A percentile compares a stretch with the other conserved stretches of the same genome.
phyloP scores from a whole-genome alignment of 805 yeast species.

The Pichia cephalocereana region DNA sequence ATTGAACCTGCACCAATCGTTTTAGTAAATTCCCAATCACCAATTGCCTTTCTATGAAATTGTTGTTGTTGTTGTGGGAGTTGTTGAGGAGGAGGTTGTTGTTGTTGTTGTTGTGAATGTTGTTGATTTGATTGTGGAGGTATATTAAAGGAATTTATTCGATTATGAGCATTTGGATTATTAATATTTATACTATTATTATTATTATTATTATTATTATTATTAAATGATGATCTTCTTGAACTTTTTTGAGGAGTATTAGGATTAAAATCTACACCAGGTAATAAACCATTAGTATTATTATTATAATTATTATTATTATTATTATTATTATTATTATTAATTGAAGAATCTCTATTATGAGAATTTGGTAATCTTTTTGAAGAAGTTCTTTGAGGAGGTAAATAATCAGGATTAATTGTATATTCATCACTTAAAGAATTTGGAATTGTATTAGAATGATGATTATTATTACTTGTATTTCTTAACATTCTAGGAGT shows the following conservation, averaged over 20 bases:
- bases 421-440: slow-evolving; percentile 19
- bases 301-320: neutral
- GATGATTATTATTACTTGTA: no score
- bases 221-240: slow-evolving; percentile 1
- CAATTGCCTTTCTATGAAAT: slow-evolving; percentile 80
- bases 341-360: slow-evolving; percentile 8
- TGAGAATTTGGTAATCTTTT: slow-evolving; percentile 14
- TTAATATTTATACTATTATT: neutral
- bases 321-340: slow-evolving; percentile 7
- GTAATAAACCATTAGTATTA: slow-evolving; percentile 10
- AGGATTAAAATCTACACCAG: slow-evolving; percentile 20
- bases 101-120: slow-evolving; percentile 2
- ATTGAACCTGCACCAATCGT: slow-evolving; percentile 98
- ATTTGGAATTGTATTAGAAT: slow-evolving; percentile 20
- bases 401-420: slow-evolving; percentile 14
- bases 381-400: slow-evolving; percentile 14
- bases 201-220: neutral
- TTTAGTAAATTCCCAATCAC: slow-evolving; percentile 93
- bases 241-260: neutral
- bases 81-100: slow-evolving; percentile 6
- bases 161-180: slow-evolving; percentile 2
- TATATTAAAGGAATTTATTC: no score
- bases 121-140: neutral
- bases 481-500: slow-evolving; percentile 64
- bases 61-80: slow-evolving; percentile 10